Conservation (phyloP, 2,329 filamentous ascomycete species). For the Capronia epimyces region DNA sequence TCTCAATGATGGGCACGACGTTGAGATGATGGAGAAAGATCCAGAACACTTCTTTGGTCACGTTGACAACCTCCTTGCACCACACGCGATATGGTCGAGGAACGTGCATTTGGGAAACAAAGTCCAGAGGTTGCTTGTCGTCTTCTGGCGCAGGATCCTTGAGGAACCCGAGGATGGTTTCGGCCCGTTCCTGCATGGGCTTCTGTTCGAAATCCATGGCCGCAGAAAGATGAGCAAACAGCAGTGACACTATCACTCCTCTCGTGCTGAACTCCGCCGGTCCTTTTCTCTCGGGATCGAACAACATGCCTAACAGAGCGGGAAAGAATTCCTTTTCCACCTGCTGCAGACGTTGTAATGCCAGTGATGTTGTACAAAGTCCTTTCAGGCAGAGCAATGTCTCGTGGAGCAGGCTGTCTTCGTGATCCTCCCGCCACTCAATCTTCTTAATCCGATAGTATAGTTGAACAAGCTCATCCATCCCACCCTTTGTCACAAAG, state of each 20-base stretch:
- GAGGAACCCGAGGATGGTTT: constrained; percentile 70
- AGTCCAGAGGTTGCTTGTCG: constrained; percentile 69
- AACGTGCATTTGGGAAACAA: constrained; percentile 83
- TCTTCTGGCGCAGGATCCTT: constrained; percentile 73
- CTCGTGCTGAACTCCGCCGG: constrained; percentile 94
- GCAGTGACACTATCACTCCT: constrained; percentile 77
- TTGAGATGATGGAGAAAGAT: constrained; percentile 96
- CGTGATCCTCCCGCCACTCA: constrained; percentile 97
- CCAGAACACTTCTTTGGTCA: constrained; percentile 98
- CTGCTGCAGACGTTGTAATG: constrained; percentile 71
- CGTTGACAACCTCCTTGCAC: constrained; percentile 86
- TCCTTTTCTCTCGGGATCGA: constrained; percentile 96
- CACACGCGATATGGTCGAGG: constrained; percentile 86
- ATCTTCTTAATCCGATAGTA: constrained; percentile 89
- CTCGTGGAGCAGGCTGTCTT: constrained; percentile 88
- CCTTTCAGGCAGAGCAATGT: constrained; percentile 89
- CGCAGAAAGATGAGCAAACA: constrained; percentile 77
- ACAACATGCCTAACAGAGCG: constrained; percentile 78
- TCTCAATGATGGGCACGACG: constrained; percentile 57
- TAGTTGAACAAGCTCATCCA: constrained; percentile 82
- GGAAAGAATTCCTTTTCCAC: constrained; percentile 81
- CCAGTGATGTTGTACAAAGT: constrained; percentile 82
- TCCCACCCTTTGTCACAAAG: constrained; percentile 83
- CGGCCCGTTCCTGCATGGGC: constrained; percentile 63
- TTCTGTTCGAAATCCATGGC: constrained; percentile 48